Evolutionary conservation across 208 protist genomes (phyloP).

Genomic region (Leishmania arabica): DNA sequence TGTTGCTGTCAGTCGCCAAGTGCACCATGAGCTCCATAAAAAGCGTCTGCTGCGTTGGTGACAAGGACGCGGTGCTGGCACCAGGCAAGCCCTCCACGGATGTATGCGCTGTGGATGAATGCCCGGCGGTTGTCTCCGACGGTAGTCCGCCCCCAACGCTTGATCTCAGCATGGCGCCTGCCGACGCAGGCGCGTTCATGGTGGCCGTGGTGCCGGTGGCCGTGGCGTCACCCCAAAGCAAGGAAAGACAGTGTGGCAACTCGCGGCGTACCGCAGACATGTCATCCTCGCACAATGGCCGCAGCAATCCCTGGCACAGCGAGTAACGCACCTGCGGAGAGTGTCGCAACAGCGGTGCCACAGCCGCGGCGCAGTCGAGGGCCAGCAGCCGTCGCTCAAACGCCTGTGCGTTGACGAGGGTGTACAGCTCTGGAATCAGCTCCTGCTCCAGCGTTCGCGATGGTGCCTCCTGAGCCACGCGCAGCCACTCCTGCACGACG

Average conservation of each 20-base stretch:
- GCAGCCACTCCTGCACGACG: constrained; percentile 56
- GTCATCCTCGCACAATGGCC: constrained; percentile 68
- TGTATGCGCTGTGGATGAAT: background rate
- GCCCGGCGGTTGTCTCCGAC: background rate
- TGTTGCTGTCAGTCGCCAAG: constrained; percentile 55
- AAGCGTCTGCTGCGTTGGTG: constrained; percentile 24
- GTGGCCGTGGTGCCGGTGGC: background rate
- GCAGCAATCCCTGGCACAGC: constrained; percentile 63
- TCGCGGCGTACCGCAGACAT: constrained; percentile 53
- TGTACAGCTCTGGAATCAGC: constrained; percentile 69
- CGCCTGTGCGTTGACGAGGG: constrained; percentile 49
- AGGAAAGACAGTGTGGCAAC: constrained; percentile 51
- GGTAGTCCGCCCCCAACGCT: background rate
- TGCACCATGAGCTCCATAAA: constrained; percentile 57
- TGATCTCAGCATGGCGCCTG: background rate
- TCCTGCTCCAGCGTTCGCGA: constrained; percentile 51
- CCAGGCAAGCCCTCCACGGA: background rate
- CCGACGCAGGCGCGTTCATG: background rate
- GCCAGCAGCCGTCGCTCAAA: constrained; percentile 60
- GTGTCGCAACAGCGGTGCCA: constrained; percentile 38
- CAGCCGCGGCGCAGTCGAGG: constrained; percentile 49
- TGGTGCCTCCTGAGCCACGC: constrained; percentile 39
- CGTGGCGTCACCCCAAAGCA: constrained; percentile 43
- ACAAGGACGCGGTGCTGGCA: background rate
- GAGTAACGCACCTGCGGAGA: constrained; percentile 40